A percentile compares a stretch with the other conserved stretches of the same genome.
Conservation (phyloP, 116 monocot genomes). For the Papilionanthe hybrid region DNA sequence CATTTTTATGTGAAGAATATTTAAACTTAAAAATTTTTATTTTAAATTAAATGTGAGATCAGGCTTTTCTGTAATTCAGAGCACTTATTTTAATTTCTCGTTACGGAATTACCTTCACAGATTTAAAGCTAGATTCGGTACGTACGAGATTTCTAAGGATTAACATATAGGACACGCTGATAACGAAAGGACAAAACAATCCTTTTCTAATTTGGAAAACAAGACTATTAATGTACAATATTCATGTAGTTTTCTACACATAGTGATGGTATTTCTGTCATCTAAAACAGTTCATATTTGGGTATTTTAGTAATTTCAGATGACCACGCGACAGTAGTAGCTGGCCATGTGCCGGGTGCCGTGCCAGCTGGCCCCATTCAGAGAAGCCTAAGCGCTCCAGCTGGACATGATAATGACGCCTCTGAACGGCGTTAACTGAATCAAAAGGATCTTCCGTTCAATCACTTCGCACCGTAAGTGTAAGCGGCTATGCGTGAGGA, state of each 20-base stretch:
- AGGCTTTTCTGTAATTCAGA: background rate
- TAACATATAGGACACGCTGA: background rate
- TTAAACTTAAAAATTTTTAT: too few species aligned
- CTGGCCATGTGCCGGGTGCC: slow-evolving; percentile 53
- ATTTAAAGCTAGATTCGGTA: slow-evolving; percentile 31
- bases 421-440: slow-evolving; percentile 10
- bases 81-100: background rate
- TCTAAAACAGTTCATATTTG: background rate
- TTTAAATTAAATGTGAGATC: too few species aligned
- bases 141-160: slow-evolving; percentile 16
- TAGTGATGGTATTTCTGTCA: background rate
- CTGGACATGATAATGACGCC: slow-evolving; percentile 27
- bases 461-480: background rate
- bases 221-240: too few species aligned
- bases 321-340: slow-evolving; percentile 29
- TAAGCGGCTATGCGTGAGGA: background rate
- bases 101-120: background rate
- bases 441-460: background rate
- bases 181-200: background rate
- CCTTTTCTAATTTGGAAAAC: background rate
- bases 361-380: slow-evolving; percentile 60
- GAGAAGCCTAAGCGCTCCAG: slow-evolving; percentile 51
- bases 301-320: slow-evolving; percentile 5
- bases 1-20: too few species aligned
- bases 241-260: background rate